Evolutionary conservation across 2,329 filamentous ascomycete genomes (phyloP), one percentile per base, ranked within the genome.

Genomic region (Aureobasidium zeae): DNA sequence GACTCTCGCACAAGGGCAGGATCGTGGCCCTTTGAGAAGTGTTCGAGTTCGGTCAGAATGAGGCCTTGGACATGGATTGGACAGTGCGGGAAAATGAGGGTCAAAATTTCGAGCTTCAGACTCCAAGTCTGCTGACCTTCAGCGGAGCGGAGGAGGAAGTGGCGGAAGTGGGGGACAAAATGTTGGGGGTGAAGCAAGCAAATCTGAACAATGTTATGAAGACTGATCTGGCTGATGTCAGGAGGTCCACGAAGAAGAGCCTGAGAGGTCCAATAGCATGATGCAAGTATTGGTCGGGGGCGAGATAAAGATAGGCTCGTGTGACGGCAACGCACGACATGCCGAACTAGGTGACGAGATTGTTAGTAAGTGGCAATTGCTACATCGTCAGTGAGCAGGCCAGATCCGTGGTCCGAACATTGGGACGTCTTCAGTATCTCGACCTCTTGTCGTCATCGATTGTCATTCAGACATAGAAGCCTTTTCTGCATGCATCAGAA

Each of bases 191-290:
- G 72, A 20, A 73, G 69, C 9, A 96, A 71, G 55, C 86, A 91
- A 32, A 98, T 84, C n/a, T 86, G 83, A 9, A 95, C 87, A 47
- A 96, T 88, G 59, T 96, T 95, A 69, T 89, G 89, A 13, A 98
- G 73, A 1, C 86, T 88, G 28, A 94, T 76, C 57, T 93, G 81
- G 58, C 94, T 83, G 39, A 94, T 86, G 58, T 96, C 89, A 48
- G 84, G 78, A 0, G 87, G 79, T 10, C 85, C 81, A 45, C 91
- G 79, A 46, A 98, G 70, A 22, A 98, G 74, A 12, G 89, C 86
- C 15, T 74, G 19, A 98, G 67, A 1, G 91, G 89, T 0, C 89
- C 88, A 45, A 94, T 77, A 5, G 86, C 80, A 16, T 74, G 68
- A 51, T 77, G 73, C 20, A 93, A 73, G 58, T 94, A 85, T 30